Evolutionary conservation across 768 basidiomycete species (phyloP).

Genomic region (Dacryopinax primogenitus): DNA sequence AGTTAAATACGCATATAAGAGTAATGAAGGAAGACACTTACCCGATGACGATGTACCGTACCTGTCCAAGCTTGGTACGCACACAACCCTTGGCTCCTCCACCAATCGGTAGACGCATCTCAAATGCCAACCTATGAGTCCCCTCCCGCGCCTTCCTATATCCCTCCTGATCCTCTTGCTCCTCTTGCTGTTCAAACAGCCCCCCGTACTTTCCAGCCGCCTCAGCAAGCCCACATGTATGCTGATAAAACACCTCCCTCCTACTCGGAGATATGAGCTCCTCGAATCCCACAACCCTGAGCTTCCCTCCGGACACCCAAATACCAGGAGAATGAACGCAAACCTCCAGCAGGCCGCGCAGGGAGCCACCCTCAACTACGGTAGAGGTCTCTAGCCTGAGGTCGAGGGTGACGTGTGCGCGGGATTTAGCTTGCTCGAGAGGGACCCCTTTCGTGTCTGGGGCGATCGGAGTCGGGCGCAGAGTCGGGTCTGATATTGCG

Average conservation of each 20-base stretch:
- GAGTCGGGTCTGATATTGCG: no score
- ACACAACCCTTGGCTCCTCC: neutral
- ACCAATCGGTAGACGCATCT: neutral
- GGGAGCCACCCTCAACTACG: neutral
- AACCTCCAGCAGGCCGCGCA: neutral
- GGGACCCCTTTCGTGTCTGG: neutral
- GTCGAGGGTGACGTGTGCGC: neutral
- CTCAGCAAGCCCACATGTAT: neutral
- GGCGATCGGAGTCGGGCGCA: no score
- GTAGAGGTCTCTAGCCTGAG: neutral
- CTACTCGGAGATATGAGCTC: neutral
- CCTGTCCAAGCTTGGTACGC: neutral
- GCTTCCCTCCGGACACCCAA: neutral
- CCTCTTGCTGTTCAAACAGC: neutral
- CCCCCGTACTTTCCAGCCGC: neutral
- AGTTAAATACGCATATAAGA: neutral
- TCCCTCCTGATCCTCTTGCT: neutral
- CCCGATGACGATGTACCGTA: constrained; percentile 2
- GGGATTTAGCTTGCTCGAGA: neutral
- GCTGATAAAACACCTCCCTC: neutral
- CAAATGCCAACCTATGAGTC: neutral
- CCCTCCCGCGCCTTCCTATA: neutral
- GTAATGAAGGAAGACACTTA: neutral
- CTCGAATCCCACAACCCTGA: neutral
- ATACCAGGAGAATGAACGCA: neutral